Evolutionary conservation across 1,139 yeast genomes (phyloP), one percentile per base, ranked within the genome.

Genomic region (Meyerozyma elateridarum): DNA sequence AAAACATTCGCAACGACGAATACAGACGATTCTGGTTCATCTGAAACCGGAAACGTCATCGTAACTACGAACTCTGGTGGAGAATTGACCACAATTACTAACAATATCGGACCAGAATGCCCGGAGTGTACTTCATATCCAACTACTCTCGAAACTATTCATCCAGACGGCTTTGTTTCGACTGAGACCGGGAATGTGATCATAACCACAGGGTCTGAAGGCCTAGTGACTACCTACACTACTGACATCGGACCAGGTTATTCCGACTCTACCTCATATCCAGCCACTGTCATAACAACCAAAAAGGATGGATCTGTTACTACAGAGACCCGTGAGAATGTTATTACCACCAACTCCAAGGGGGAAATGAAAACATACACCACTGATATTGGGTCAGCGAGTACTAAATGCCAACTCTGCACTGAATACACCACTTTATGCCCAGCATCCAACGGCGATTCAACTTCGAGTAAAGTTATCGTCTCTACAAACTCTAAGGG

Each of bases 251-350:
- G 18, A n/a, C 24, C 24, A 21, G 11, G 4, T 9, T 17, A 13
- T 18, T 13, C 22, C 2, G 4, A 17, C 13, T 27, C 15, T 8
- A 27, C 29, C 4, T 12, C 13, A 18, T 20, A 12, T 19, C 28
- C 33, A 7, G 17, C 33, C 7, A 21, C 20, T 7, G 20, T 15
- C n/a, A 25, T 28, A n/a, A 31, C 30, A 3, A 31, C 33, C 15
- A 17, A 20, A 13, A 8, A 29, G 4, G 25, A 31, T 20, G 33
- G 33, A 4, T 21, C 22, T 11, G 25, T 16, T 8, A 12, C 7
- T 3, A 31, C 33, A 5, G 30, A 27, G n/a, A 27, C 30, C 6
- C 24, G 30, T 11, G 22, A 27, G 7, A 24, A 19, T 11, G 20
- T 28, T 5, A 19, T 28, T 4, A 28, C 30, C 8, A 28, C 30